phyloP scores from a whole-genome alignment of 345 rosid species.

The Erodium maritimum region DNA sequence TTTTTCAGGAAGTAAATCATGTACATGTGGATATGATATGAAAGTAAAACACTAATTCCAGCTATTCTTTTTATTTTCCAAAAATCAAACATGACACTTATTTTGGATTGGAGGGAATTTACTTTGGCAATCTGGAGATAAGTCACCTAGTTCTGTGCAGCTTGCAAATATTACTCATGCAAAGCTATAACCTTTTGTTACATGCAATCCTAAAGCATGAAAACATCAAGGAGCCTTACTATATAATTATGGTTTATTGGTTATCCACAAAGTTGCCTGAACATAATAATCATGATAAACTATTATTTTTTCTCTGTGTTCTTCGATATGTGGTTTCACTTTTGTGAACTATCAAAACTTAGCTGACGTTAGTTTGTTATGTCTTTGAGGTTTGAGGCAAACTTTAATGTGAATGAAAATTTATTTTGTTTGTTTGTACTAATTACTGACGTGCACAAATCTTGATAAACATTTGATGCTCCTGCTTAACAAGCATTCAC shows the following conservation, averaged over 20 bases:
- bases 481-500: conserved; percentile 5
- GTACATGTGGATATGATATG: no score
- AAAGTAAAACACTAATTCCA: no score
- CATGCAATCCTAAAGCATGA: no score
- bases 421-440: background rate
- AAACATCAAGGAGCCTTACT: no score
- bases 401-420: conserved; percentile 1
- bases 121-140: no score
- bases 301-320: background rate
- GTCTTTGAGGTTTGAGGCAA: background rate
- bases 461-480: background rate
- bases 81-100: no score
- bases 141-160: no score
- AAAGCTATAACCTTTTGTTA: no score
- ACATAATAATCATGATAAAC: background rate
- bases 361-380: background rate
- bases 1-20: no score
- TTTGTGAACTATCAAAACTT: background rate
- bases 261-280: background rate
- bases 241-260: background rate
- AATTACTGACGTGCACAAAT: background rate
- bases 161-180: no score
- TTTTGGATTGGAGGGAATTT: no score
- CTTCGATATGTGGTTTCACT: background rate
- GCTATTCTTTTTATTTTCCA: no score